A percentile compares a stretch with the other conserved stretches of the same genome.
These are phyloP conservation scores for Ziziphus jujuba DNA, from an alignment of 306 rosid genomes.

Conservation along the genomic window DNA sequence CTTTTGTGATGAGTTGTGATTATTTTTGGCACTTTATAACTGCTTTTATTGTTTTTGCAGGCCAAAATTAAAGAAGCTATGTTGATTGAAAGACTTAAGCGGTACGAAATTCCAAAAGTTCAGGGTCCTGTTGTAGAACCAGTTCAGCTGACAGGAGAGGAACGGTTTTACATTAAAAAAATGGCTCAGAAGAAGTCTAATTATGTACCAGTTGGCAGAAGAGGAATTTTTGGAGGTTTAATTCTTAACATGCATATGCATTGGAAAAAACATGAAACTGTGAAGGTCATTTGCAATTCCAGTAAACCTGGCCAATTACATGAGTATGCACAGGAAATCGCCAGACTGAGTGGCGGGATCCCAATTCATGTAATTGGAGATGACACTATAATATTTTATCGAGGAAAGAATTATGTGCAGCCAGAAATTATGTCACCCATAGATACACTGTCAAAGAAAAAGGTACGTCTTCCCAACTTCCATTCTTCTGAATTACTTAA, in stretches of 20 bases:
- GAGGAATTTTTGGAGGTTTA: constrained; percentile 95
- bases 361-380: constrained; percentile 81
- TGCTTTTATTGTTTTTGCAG: constrained; percentile 40
- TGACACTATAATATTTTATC: constrained; percentile 78
- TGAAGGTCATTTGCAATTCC: constrained; percentile 79
- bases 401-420: constrained; percentile 79
- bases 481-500: constrained; percentile 18
- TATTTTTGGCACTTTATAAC: constrained; percentile 1
- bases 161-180: constrained; percentile 80
- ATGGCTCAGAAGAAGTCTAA: constrained; percentile 92
- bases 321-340: constrained; percentile 82
- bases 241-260: constrained; percentile 97
- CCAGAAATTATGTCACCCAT: constrained; percentile 87
- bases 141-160: constrained; percentile 74
- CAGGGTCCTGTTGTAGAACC: constrained; percentile 84
- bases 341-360: constrained; percentile 86
- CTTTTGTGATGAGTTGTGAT: not conserved
- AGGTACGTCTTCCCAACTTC: constrained; percentile 45
- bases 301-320: constrained; percentile 85
- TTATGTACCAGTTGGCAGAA: constrained; percentile 83
- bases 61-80: constrained; percentile 78
- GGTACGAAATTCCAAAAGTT: constrained; percentile 72
- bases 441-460: constrained; percentile 87
- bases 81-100: constrained; percentile 80
- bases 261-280: constrained; percentile 98